Conservation (phyloP, 164 flowering plant species). For the Magnolia kwangsiensis region DNA sequence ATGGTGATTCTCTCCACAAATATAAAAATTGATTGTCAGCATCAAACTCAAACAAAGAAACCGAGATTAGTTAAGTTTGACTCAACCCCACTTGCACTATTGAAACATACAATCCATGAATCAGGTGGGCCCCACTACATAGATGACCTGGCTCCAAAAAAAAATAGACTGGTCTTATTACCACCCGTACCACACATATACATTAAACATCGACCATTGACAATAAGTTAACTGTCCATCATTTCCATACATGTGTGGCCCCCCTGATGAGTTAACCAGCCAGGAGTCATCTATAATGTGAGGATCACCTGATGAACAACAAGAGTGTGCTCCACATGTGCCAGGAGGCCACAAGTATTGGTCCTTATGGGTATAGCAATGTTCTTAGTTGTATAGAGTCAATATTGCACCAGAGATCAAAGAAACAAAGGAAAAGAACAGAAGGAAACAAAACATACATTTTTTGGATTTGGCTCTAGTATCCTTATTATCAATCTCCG, state of each 20-base stretch:
- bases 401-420: not conserved
- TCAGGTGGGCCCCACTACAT: not conserved
- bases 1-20: conserved; percentile 7
- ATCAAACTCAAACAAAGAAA: not conserved
- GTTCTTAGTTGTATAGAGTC: not conserved
- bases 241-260: not conserved
- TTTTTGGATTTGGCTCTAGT: conserved; percentile 18
- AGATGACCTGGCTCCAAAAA: not conserved
- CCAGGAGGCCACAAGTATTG: not conserved
- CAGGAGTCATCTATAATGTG: too few species aligned
- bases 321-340: too few species aligned
- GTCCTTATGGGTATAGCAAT: not conserved
- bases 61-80: not conserved
- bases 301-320: too few species aligned
- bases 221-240: not conserved
- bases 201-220: not conserved
- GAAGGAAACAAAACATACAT: conserved; percentile 2
- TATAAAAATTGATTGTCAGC: not conserved
- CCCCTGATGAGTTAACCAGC: not conserved
- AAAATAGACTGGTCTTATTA: too few species aligned
- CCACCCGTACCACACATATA: too few species aligned
- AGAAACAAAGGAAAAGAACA: too few species aligned
- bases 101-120: not conserved
- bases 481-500: conserved; percentile 11
- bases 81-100: not conserved